Evolutionary conservation across 352 stramenopile species (phyloP).

Genomic region (Phytopythium oedochilum): DNA sequence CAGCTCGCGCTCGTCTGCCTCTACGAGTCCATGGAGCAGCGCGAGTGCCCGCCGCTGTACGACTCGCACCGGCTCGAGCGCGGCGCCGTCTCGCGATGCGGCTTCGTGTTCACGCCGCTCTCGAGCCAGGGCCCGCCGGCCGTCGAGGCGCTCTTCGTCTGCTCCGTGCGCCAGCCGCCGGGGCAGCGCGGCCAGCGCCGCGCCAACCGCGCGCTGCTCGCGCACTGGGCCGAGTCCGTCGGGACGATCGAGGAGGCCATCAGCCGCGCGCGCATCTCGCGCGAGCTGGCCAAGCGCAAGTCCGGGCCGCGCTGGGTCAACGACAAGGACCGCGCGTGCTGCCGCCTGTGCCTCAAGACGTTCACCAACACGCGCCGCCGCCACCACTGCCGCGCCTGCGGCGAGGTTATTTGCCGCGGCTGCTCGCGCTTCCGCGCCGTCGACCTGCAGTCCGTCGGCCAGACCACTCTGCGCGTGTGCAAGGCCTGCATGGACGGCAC

Average conservation of each 20-base stretch:
- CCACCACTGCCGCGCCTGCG: conserved; percentile 77
- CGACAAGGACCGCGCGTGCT: conserved; percentile 80
- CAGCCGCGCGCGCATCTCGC: conserved; percentile 61
- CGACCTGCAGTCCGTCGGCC: conserved; percentile 63
- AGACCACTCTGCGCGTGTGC: conserved; percentile 74
- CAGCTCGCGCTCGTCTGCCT: conserved; percentile 50
- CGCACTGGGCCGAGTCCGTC: conserved; percentile 69
- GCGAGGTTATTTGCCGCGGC: conserved; percentile 81
- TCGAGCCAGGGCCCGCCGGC: conserved; percentile 16
- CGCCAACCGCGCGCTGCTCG: conserved; percentile 58
- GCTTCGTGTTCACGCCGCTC: conserved; percentile 68
- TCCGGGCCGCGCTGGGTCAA: conserved; percentile 68
- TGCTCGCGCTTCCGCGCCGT: conserved; percentile 81
- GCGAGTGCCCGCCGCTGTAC: conserved; percentile 61
- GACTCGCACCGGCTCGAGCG: conserved; percentile 73
- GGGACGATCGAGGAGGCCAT: conserved; percentile 65
- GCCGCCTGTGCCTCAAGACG: conserved; percentile 77
- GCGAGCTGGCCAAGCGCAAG: conserved; percentile 63
- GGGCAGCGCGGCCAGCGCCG: conserved; percentile 46
- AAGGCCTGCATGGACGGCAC: conserved; percentile 78
- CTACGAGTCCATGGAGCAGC: conserved; percentile 79
- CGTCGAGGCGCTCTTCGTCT: conserved; percentile 75
- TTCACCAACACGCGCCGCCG: conserved; percentile 77
- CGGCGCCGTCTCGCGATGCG: conserved; percentile 72
- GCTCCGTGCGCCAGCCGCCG: conserved; percentile 73